Evolutionary conservation across 306 rosid genomes (phyloP).

Genomic region (Arachis stenosperma): DNA sequence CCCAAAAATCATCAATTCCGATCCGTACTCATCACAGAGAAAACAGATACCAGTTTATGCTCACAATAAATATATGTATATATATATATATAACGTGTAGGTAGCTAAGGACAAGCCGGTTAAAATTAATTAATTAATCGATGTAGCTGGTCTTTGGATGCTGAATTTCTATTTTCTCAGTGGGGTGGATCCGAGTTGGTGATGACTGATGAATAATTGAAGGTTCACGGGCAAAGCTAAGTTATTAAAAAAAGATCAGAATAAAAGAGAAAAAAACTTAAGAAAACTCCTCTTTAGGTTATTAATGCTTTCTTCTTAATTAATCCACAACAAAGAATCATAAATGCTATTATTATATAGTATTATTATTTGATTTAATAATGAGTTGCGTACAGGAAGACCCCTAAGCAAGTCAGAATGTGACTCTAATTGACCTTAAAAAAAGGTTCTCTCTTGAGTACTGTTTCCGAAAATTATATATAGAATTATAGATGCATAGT

Average conservation of each 20-base stretch:
- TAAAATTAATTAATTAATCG: not conserved
- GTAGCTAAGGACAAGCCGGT: no score
- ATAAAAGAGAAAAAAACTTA: no score
- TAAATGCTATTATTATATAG: no score
- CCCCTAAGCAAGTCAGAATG: no score
- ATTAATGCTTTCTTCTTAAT: not conserved
- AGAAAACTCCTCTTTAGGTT: not conserved
- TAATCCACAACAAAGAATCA: not conserved
- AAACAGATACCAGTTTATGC: no score
- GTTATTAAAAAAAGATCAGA: not conserved
- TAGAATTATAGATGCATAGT: no score
- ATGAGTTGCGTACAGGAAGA: conserved; percentile 12
- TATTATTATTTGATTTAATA: not conserved
- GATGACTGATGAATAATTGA: conserved; percentile 33
- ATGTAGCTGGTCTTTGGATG: conserved; percentile 15
- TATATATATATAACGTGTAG: no score
- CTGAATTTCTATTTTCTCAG: not conserved
- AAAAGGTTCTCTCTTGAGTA: not conserved
- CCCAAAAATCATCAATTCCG: no score
- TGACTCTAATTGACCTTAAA: not conserved
- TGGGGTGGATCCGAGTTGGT: not conserved
- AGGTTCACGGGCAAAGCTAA: conserved; percentile 33
- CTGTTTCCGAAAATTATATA: not conserved
- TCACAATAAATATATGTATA: no score
- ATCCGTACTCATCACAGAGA: no score